These are phyloP conservation scores for Neospora caninum DNA, from an alignment of 169 alveolate species.

Conservation along the genomic window DNA sequence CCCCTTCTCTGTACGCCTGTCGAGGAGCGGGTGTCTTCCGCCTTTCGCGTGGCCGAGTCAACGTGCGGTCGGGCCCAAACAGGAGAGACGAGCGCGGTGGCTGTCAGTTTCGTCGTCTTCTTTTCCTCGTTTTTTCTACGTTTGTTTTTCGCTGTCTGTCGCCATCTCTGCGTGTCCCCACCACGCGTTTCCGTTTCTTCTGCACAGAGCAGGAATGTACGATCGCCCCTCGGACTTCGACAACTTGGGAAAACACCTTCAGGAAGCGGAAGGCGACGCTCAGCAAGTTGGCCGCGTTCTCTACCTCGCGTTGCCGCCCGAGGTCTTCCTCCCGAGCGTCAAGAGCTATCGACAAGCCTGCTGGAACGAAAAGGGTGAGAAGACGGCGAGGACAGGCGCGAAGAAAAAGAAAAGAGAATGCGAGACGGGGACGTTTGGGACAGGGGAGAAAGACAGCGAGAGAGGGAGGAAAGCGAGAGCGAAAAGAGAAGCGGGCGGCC, in stretches of 20 bases:
- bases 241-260: constrained; percentile 41
- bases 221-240: constrained; percentile 35
- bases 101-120: no score
- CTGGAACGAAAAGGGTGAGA: background rate
- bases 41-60: no score
- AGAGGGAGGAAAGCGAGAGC: background rate
- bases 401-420: no score
- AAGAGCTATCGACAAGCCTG: background rate
- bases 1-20: no score
- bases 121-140: no score
- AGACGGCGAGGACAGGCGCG: no score
- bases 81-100: no score
- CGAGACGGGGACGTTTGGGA: no score
- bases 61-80: no score
- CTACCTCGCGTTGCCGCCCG: constrained; percentile 79
- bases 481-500: no score
- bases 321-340: constrained; percentile 53
- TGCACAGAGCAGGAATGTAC: constrained; percentile 58
- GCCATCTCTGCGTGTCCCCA: background rate
- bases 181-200: background rate
- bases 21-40: no score
- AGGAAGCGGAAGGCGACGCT: constrained; percentile 27
- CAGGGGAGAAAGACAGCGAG: background rate
- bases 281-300: constrained; percentile 63
- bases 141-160: background rate